Percentiles rank a stretch among this genome's conserved stretches.
Evolutionary conservation across 441 rosid genomes (phyloP).

Genomic region (Euphorbia celastroides): DNA sequence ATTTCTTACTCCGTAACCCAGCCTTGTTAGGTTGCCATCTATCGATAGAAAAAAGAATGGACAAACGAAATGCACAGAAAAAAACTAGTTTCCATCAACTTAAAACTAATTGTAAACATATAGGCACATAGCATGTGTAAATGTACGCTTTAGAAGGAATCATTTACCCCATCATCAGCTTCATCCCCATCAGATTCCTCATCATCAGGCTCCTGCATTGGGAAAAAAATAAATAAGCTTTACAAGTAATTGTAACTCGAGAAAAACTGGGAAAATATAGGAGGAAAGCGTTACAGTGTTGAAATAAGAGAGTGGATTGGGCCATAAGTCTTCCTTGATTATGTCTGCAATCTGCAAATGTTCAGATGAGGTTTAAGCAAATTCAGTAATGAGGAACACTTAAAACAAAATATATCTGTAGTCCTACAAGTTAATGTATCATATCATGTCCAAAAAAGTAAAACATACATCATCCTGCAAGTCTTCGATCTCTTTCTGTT

Average conservation of each 20-base stretch:
- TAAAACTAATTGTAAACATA: too few relatives aligned
- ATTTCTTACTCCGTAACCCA: too few relatives aligned
- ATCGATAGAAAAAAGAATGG: too few relatives aligned
- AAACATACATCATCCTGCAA: conserved; percentile 64
- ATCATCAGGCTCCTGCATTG: conserved; percentile 71
- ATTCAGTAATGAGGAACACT: background rate
- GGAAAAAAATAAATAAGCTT: conserved; percentile 10
- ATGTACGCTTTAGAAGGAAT: too few relatives aligned
- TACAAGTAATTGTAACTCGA: background rate
- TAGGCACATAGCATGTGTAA: too few relatives aligned
- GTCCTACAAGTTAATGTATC: too few relatives aligned
- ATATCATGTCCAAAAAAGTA: background rate
- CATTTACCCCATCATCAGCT: conserved; percentile 25
- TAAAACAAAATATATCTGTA: background rate
- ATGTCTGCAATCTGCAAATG: conserved; percentile 74
- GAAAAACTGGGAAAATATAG: background rate
- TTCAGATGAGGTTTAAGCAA: background rate
- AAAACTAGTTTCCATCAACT: too few relatives aligned
- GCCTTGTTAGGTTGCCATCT: too few relatives aligned
- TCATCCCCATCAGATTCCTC: conserved; percentile 69
- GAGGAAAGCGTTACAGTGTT: conserved; percentile 46
- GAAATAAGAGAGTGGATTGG: conserved; percentile 87
- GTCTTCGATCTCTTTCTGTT: conserved; percentile 37
- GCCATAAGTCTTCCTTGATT: conserved; percentile 90
- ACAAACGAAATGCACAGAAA: too few relatives aligned